phyloP scores from a whole-genome alignment of 345 rosid species.

The Hypericum androsaemum region DNA sequence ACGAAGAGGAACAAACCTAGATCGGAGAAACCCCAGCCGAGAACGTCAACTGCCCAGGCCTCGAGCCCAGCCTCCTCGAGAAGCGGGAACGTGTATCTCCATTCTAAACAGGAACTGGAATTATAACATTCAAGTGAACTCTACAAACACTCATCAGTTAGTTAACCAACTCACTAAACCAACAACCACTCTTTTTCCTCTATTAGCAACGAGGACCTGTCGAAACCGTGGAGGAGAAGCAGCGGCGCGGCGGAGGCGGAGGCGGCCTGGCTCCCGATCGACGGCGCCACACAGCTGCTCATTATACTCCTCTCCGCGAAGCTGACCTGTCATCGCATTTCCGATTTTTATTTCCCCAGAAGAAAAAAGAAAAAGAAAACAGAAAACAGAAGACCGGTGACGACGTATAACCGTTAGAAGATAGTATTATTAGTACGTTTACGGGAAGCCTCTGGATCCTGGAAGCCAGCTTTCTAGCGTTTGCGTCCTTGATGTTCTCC shows the following conservation, averaged over 20 bases:
- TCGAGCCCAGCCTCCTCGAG: slow-evolving; percentile 88
- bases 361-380: not conserved
- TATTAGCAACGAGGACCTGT: slow-evolving; percentile 37
- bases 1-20: slow-evolving; percentile 36
- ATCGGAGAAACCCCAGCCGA: slow-evolving; percentile 97
- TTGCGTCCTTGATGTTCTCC: slow-evolving; percentile 38
- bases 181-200: no score
- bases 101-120: slow-evolving; percentile 88
- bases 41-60: slow-evolving; percentile 87
- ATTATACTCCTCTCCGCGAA: slow-evolving; percentile 37
- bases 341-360: not conserved
- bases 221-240: slow-evolving; percentile 91
- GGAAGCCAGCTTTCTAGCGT: slow-evolving; percentile 50
- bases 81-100: slow-evolving; percentile 73
- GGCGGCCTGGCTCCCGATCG: slow-evolving; percentile 27
- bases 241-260: slow-evolving; percentile 26
- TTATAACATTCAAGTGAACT: slow-evolving; percentile 23
- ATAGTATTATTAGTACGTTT: slow-evolving; percentile 1
- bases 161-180: no score
- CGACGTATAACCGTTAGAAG: no score
- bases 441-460: slow-evolving; percentile 59
- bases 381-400: not conserved
- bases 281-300: slow-evolving; percentile 83
- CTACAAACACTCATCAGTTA: slow-evolving; percentile 9
- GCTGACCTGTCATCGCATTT: slow-evolving; percentile 36